Evolutionary conservation across 352 stramenopile genomes (phyloP), one percentile per base, ranked within the genome.

Genomic region (Peronospora belbahrii): DNA sequence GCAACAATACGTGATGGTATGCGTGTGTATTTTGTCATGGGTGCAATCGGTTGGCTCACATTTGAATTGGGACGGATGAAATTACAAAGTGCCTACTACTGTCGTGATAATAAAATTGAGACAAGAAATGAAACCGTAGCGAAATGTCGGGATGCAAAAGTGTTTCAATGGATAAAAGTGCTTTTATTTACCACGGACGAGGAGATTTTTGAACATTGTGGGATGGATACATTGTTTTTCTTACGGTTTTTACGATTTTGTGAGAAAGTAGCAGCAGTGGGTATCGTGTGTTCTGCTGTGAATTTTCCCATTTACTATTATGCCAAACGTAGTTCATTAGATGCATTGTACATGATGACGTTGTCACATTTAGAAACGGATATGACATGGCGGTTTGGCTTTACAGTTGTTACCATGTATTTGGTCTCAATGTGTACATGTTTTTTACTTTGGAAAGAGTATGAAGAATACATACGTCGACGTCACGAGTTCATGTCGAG

Each of bases 271-370:
- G 74, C 80, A 25, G 54, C 48, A 5, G 62, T 84, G 24, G 67
- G 61, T 6, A 57, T 92, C 2, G 1, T 80, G 18, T 56, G 86
- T 33, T 88, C 77, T n/a, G 62, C 40, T 4, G 72, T 56, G 28
- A 70, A 80, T 25, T 92, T 92, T 53, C 80, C 80, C 18, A 68
- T 89, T n/a, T 92, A 92, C 49, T 87, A 74, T 50, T 79, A 82
- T 35, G 74, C 51, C 2, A 50, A 74, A 38, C 30, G 39, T 0
- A 52, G 73, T 43, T 46, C 59, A 11, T 28, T 40, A 11, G 64
- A 76, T 25, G 37, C 68, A 4, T 42, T 88, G 13, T 88, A 77
- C 51, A 59, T 56, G 19, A 83, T 86, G 70, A 84, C 77, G 28
- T 51, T 88, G n/a, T 86, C 72, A 0, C 70, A 86, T 30, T 43